A percentile compares a stretch with the other conserved stretches of the same genome.
These are phyloP conservation scores for Colletotrichum australisinense DNA, from an alignment of 2,329 filamentous ascomycete species.

Conservation along the genomic window DNA sequence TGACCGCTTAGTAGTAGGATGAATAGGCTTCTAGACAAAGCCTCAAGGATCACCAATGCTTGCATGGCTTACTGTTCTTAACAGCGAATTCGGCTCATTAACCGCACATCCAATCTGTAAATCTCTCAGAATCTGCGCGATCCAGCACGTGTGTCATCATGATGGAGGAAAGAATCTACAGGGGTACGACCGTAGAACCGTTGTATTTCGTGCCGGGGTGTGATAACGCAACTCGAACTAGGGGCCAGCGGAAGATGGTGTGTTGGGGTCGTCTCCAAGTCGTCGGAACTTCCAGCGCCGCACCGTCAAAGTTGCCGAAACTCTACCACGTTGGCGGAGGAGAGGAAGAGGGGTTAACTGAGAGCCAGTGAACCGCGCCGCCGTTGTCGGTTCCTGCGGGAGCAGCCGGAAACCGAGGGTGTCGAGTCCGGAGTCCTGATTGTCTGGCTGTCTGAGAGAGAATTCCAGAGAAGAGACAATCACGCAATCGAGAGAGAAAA, in stretches of 20 bases:
- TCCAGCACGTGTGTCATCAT: not conserved
- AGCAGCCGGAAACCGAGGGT: not conserved
- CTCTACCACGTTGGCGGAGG: not conserved
- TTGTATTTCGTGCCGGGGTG: not conserved
- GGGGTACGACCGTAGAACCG: not conserved
- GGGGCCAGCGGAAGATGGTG: not conserved
- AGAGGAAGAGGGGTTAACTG: not conserved
- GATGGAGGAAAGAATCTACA: not conserved
- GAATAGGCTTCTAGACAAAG: not conserved
- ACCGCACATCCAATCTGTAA: not conserved
- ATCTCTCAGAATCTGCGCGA: not conserved
- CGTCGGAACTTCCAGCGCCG: not conserved
- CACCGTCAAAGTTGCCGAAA: not conserved
- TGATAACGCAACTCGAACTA: slow-evolving; percentile 7
- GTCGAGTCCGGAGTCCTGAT: not conserved
- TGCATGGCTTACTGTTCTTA: not conserved
- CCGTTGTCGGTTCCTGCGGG: not conserved
- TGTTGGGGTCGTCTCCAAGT: slow-evolving; percentile 4
- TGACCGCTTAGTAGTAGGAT: not conserved
- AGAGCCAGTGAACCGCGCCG: not conserved
- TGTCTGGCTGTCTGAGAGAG: too few species aligned
- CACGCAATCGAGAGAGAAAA: not conserved
- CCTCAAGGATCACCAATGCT: not conserved
- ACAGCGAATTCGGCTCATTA: not conserved
- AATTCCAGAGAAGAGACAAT: not conserved